These are phyloP conservation scores for Teunomyces lycoperdinae DNA, from an alignment of 805 yeast genomes.

Conservation along the genomic window DNA sequence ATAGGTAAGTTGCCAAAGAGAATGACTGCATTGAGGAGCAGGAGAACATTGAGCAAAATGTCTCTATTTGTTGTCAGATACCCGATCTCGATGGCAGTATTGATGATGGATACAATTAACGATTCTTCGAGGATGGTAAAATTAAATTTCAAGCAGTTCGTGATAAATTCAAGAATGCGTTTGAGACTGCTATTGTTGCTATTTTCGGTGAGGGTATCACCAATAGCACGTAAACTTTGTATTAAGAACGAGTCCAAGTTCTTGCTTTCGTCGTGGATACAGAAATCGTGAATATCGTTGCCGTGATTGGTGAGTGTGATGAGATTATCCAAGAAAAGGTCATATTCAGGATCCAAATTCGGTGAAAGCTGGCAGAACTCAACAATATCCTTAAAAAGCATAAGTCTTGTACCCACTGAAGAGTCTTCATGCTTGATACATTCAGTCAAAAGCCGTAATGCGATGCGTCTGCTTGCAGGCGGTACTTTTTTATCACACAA, in stretches of 20 bases:
- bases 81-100: conserved; percentile 35
- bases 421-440: conserved; percentile 58
- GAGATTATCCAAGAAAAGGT: conserved; percentile 47
- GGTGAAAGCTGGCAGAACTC: conserved; percentile 36
- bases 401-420: conserved; percentile 46
- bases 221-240: background rate
- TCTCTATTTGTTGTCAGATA: conserved; percentile 33
- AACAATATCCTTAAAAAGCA: conserved; percentile 61
- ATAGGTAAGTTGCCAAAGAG: conserved; percentile 48
- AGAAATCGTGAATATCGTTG: conserved; percentile 49
- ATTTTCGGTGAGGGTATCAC: conserved; percentile 6
- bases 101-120: conserved; percentile 29
- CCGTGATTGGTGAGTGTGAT: conserved; percentile 51
- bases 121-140: conserved; percentile 42
- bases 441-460: conserved; percentile 49
- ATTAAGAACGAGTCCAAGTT: conserved; percentile 19
- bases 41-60: conserved; percentile 38
- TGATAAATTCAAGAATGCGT: conserved; percentile 31
- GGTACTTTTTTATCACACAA: conserved; percentile 44
- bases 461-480: conserved; percentile 37
- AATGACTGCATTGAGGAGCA: conserved; percentile 42
- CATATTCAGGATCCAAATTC: conserved; percentile 48
- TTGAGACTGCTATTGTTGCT: conserved; percentile 12
- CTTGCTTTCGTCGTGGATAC: conserved; percentile 38
- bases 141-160: conserved; percentile 48